phyloP scores from a whole-genome alignment of 2,329 filamentous ascomycete species.

The Colletotrichum shisoi region DNA sequence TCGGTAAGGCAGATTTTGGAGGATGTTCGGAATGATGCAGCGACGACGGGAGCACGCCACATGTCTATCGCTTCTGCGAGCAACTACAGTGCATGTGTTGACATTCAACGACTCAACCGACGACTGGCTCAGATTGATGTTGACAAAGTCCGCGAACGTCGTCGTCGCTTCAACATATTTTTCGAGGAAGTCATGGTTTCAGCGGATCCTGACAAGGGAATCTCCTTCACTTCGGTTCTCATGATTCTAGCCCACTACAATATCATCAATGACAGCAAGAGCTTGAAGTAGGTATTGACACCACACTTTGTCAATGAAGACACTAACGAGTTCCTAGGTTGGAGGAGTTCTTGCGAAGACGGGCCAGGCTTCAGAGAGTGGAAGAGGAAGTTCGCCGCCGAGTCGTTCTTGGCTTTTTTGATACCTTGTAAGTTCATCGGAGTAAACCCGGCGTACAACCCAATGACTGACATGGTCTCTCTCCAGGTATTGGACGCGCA shows the following conservation, averaged over 20 bases:
- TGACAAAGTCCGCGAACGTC: conserved; percentile 74
- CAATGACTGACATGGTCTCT: conserved; percentile 17
- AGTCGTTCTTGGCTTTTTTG: conserved; percentile 92
- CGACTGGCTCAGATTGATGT: conserved; percentile 79
- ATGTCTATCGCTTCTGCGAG: conserved; percentile 62
- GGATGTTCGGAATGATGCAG: conserved; percentile 69
- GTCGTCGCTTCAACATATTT: conserved; percentile 88
- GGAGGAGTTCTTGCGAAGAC: conserved; percentile 91
- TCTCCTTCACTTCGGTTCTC: conserved; percentile 88
- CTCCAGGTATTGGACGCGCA: conserved; percentile 77
- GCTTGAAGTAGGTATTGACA: conserved; percentile 70
- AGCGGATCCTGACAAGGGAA: conserved; percentile 86
- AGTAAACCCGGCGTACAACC: conserved; percentile 36
- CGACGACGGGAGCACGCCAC: conserved; percentile 53
- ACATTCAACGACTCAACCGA: conserved; percentile 77
- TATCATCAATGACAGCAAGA: conserved; percentile 97
- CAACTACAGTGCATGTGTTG: conserved; percentile 66
- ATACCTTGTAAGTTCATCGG: conserved; percentile 72
- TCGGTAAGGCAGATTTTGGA: conserved; percentile 88
- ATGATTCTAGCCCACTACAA: conserved; percentile 99
- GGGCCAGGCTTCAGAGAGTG: conserved; percentile 88
- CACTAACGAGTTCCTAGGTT: conserved; percentile 61
- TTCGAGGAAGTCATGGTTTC: conserved; percentile 96
- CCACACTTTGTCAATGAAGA: too few species aligned
- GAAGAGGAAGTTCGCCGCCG: conserved; percentile 93